Percentiles rank a stretch among this genome's conserved stretches.
phyloP scores from a whole-genome alignment of 2,329 filamentous ascomycete species.

The Claviceps maximensis region DNA sequence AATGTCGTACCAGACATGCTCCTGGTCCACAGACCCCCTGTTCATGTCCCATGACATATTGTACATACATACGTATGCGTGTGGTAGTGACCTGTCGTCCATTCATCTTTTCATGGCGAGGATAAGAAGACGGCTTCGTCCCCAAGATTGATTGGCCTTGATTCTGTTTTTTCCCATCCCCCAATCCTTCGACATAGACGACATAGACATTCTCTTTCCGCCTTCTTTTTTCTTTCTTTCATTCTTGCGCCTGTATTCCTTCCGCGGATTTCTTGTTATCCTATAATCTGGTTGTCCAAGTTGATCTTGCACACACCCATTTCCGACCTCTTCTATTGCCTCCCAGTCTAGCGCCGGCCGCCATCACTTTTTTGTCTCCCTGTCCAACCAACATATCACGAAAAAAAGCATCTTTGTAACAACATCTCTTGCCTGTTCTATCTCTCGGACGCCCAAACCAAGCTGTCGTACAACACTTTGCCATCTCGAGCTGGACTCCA shows the following conservation, averaged over 20 bases:
- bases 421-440: neutral
- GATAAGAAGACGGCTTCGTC: conserved; percentile 18
- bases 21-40: neutral
- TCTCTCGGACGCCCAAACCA: neutral
- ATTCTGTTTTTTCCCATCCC: conserved; percentile 12
- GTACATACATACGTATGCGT: neutral
- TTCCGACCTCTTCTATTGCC: neutral
- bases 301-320: neutral
- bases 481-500: conserved; percentile 11
- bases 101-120: conserved; percentile 3
- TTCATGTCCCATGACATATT: neutral
- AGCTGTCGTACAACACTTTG: neutral
- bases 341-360: conserved; percentile 4
- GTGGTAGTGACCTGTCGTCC: neutral
- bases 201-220: conserved; percentile 2
- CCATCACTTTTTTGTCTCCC: neutral
- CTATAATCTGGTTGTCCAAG: conserved; percentile 1
- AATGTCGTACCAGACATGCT: neutral
- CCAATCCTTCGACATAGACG: conserved; percentile 10
- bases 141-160: conserved; percentile 12
- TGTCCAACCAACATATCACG: neutral
- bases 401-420: neutral
- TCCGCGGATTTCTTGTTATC: neutral
- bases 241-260: neutral
- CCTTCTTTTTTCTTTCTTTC: conserved; percentile 5